Conservation (phyloP, 2,329 filamentous ascomycete genomes). For the Ophiocordyceps sinensis region DNA sequence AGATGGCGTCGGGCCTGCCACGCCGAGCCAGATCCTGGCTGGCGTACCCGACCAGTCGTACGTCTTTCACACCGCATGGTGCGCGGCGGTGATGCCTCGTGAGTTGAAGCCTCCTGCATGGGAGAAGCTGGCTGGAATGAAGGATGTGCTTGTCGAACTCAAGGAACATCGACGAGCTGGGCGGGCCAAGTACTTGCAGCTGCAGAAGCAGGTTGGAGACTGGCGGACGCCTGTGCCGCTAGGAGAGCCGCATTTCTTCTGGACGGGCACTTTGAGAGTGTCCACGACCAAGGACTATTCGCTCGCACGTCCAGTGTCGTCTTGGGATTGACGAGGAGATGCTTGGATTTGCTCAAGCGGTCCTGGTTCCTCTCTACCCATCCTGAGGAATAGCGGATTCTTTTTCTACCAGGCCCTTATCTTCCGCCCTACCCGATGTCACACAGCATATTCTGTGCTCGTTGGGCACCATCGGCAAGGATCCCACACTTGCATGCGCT, state of each 20-base stretch:
- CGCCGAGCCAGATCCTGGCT: slow-evolving; percentile 32
- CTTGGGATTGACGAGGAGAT: not conserved
- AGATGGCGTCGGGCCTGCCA: slow-evolving; percentile 27
- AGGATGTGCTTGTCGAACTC: slow-evolving; percentile 26
- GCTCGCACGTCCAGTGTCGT: not conserved
- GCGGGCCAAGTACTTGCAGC: slow-evolving; percentile 12
- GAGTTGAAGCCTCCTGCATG: slow-evolving; percentile 13
- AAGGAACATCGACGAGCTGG: slow-evolving; percentile 22
- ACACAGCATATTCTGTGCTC: too few species aligned
- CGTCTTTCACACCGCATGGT: slow-evolving; percentile 39
- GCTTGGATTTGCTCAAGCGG: not conserved
- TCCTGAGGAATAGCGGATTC: too few species aligned
- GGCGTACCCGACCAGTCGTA: slow-evolving; percentile 31
- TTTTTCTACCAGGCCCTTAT: too few species aligned
- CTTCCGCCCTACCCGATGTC: too few species aligned
- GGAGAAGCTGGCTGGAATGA: slow-evolving; percentile 21
- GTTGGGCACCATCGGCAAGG: too few species aligned
- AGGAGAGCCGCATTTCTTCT: slow-evolving; percentile 20
- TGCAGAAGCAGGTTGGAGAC: slow-evolving; percentile 5
- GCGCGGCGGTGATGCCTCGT: slow-evolving; percentile 27
- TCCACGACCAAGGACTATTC: not conserved
- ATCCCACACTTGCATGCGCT: too few species aligned
- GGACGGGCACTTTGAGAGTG: slow-evolving; percentile 15
- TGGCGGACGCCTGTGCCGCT: slow-evolving; percentile 2
- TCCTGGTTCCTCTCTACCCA: too few species aligned